A percentile compares a stretch with the other conserved stretches of the same genome.
Conservation (phyloP, 371 early-diverging fungal species). For the Zychaea mexicana region DNA sequence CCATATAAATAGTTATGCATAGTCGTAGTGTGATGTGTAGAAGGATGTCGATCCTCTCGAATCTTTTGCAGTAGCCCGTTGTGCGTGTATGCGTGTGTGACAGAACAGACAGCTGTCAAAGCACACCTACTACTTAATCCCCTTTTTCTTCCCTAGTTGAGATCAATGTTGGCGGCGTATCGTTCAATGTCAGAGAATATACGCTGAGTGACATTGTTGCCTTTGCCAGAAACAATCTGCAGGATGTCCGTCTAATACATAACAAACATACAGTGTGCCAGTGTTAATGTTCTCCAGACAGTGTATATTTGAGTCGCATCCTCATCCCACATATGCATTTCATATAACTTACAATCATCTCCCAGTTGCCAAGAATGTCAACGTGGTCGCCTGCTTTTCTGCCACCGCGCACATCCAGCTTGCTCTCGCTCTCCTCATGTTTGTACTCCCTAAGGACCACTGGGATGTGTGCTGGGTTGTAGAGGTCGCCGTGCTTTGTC, state of each 20-base stretch:
- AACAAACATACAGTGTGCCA: background rate
- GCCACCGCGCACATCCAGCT: conserved; percentile 80
- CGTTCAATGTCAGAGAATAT: conserved; percentile 44
- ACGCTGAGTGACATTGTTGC: conserved; percentile 39
- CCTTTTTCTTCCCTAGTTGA: background rate
- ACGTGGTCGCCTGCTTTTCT: conserved; percentile 86
- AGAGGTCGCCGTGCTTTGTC: conserved; percentile 71
- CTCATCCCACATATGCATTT: background rate
- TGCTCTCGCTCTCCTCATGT: conserved; percentile 61
- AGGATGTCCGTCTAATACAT: conserved; percentile 37
- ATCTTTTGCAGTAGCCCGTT: too few relatives aligned
- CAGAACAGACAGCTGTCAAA: too few relatives aligned
- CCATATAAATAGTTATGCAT: too few relatives aligned
- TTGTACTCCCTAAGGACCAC: conserved; percentile 82
- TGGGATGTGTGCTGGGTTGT: conserved; percentile 82
- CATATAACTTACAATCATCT: conserved; percentile 44
- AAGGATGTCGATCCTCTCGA: too few relatives aligned
- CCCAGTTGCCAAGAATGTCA: conserved; percentile 75
- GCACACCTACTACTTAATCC: background rate
- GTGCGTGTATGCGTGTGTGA: too few relatives aligned
- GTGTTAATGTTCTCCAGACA: too few relatives aligned
- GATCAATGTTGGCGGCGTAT: conserved; percentile 32
- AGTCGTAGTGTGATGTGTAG: too few relatives aligned
- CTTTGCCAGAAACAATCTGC: conserved; percentile 39
- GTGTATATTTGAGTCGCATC: too few relatives aligned